These are phyloP conservation scores for Penicillium sp. DNA, from an alignment of 2,329 filamentous ascomycete species.

Conservation along the genomic window DNA sequence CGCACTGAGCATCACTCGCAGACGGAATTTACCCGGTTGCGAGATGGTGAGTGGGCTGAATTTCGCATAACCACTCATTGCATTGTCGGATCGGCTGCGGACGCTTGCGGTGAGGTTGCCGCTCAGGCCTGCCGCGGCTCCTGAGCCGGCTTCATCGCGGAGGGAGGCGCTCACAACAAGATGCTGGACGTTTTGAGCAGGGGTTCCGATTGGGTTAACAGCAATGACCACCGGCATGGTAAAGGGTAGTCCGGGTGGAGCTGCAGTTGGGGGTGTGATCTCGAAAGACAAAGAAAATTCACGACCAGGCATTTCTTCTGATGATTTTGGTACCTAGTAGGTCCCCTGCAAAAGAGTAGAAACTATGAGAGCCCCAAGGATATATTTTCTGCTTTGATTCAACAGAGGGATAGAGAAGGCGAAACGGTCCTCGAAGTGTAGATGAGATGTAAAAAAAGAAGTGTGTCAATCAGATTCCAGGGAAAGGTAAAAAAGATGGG, in stretches of 20 bases:
- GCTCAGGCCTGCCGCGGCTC: conserved; percentile 21
- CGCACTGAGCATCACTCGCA: conserved; percentile 35
- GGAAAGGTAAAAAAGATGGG: background rate
- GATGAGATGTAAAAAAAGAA: conserved; percentile 1
- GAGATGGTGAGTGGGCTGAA: conserved; percentile 30
- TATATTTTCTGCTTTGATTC: background rate
- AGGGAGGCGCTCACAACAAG: conserved; percentile 31
- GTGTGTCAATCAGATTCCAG: too few relatives aligned
- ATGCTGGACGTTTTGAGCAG: conserved; percentile 26
- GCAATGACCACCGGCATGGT: conserved; percentile 34
- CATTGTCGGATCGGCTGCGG: conserved; percentile 31
- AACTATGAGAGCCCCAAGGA: background rate
- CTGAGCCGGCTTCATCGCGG: conserved; percentile 28
- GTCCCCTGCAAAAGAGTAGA: background rate
- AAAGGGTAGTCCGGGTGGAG: conserved; percentile 28
- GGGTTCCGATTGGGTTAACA: conserved; percentile 30
- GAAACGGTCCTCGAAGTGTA: conserved; percentile 4
- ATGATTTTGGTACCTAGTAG: background rate
- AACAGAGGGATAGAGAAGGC: conserved; percentile 1
- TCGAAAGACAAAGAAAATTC: conserved; percentile 35
- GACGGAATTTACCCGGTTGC: conserved; percentile 30
- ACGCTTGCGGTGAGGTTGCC: conserved; percentile 35
- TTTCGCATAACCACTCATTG: conserved; percentile 32
- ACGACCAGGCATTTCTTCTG: conserved; percentile 19
- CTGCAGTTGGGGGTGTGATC: conserved; percentile 28